Evolutionary conservation across 805 yeast genomes (phyloP).

Genomic region (Kregervanrija pseudodelftensis): DNA sequence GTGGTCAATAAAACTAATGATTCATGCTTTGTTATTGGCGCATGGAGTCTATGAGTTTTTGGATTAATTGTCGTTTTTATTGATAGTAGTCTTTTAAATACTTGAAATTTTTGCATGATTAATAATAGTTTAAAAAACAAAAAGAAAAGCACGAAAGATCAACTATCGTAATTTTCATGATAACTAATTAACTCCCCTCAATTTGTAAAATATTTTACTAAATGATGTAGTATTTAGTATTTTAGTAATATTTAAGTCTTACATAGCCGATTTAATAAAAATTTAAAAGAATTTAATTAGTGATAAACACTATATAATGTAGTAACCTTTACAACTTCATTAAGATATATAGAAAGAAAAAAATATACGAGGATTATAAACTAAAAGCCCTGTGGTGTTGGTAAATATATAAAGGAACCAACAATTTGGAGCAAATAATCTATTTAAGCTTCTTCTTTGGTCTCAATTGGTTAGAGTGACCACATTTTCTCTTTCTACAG

Average conservation of each 20-base stretch:
- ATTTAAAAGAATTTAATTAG: neutral
- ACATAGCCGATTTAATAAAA: no score
- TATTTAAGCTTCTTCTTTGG: slow-evolving; percentile 99
- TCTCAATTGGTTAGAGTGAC: slow-evolving; percentile 99
- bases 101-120: slow-evolving; percentile 1
- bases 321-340: neutral
- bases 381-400: neutral
- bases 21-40: slow-evolving; percentile 8
- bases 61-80: slow-evolving; percentile 20
- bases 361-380: neutral
- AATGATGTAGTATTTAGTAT: no score
- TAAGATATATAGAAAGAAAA: neutral
- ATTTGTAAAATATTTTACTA: no score
- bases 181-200: no score
- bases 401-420: neutral
- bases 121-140: neutral
- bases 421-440: slow-evolving; percentile 22
- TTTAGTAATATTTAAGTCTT: no score
- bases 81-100: slow-evolving; percentile 6
- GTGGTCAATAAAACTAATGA: slow-evolving; percentile 24
- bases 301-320: neutral
- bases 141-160: neutral
- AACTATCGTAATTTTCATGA: neutral
- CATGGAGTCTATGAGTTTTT: neutral
- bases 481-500: slow-evolving; percentile 99